Evolutionary conservation across 2,329 filamentous ascomycete species (phyloP).

Genomic region (Alternaria postmessia): DNA sequence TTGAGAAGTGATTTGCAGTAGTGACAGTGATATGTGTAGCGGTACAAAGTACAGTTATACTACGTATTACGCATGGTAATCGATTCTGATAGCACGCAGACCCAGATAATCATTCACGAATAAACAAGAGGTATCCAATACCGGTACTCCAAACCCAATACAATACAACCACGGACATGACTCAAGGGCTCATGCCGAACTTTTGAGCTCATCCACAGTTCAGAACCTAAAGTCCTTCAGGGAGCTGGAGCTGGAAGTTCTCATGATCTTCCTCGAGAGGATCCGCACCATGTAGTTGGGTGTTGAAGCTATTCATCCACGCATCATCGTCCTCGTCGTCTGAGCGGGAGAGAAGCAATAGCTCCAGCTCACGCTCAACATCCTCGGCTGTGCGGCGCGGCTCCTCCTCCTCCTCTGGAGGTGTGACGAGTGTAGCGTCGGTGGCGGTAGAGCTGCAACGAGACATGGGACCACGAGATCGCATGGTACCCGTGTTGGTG

Average conservation of each 20-base stretch:
- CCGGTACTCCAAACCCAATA: constrained; percentile 7
- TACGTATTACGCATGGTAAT: not conserved
- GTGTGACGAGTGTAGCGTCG: constrained; percentile 39
- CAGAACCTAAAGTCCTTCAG: constrained; percentile 36
- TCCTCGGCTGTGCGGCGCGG: constrained; percentile 42
- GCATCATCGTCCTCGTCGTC: constrained; percentile 42
- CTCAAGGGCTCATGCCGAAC: not conserved
- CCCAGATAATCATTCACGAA: not conserved
- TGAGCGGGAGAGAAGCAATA: constrained; percentile 36
- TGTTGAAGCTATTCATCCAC: constrained; percentile 43
- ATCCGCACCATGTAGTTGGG: constrained; percentile 33
- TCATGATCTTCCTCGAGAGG: constrained; percentile 40
- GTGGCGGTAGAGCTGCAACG: constrained; percentile 47
- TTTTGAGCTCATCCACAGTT: not conserved
- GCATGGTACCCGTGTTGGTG: constrained; percentile 17
- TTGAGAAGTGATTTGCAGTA: not conserved
- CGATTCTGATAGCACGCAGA: not conserved
- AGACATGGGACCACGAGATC: constrained; percentile 34
- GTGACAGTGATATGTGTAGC: not conserved
- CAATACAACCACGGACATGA: not conserved
- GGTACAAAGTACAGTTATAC: not conserved
- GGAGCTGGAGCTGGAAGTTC: constrained; percentile 44
- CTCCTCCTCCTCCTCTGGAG: constrained; percentile 31
- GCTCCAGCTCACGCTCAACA: constrained; percentile 44
- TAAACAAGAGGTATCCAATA: constrained; percentile 23